Evolutionary conservation across 2,329 filamentous ascomycete genomes (phyloP), one percentile per base, ranked within the genome.

Genomic region (Ascosphaera apis): DNA sequence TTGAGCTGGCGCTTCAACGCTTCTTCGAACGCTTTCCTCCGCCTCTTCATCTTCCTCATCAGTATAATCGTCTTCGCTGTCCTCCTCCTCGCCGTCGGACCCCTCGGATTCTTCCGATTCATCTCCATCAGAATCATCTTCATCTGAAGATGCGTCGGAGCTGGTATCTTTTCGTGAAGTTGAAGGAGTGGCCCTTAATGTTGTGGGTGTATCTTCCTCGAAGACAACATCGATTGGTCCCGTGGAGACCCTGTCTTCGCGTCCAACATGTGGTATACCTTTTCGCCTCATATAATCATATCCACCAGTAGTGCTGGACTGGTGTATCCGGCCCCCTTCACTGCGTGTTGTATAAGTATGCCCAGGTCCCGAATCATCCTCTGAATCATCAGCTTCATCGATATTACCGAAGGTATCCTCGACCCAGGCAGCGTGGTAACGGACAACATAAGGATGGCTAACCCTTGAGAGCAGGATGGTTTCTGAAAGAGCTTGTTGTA

Each of bases 381-480:
- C 47, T 4, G 63, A 62, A 17, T 73, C 69, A 17, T 62, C 66
- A 17, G 58, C 56, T 36, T 60, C 58, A 31, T 58, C 53, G 15
- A 49, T 44, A 15, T 53, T 48, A 36, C 49, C 46, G 39, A 52
- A 51, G 39, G 63, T 59, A 45, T 84, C 75, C 52, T 95, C 86
- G 1, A 88, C 70, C 88, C 88, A 98, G 2, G 88, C 84, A 37
- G 83, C 84, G 55, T 84, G 93, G 53, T 98, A 98, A 33, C 88
- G 73, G 39, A 93, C 82, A 13, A 77, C 70, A 44, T 73, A 73
- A 3, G 84, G 84, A 53, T 95, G 86, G 47, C 91, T 93, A 38
- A 98, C 67, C 40, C 82, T 72, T n/a, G 86, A 91, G 12, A 98
- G 63, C 6, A 95, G 60, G 51, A 84, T 76, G 30, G 93, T 86